These are phyloP conservation scores for Cryptococcus hybrid DNA, from an alignment of 1,284 basidiomycete genomes.

Conservation along the genomic window DNA sequence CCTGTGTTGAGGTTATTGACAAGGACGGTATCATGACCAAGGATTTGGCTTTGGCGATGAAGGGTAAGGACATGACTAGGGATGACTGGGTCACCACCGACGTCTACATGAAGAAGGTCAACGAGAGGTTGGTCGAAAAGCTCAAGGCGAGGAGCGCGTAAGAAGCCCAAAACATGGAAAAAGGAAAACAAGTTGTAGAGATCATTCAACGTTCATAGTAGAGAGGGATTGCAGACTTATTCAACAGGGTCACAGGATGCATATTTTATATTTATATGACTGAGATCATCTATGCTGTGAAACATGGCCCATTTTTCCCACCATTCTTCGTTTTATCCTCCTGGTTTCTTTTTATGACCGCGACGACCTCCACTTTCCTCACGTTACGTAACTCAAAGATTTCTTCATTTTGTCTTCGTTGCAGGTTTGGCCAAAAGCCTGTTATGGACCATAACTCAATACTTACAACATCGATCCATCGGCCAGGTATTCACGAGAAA, in stretches of 20 bases:
- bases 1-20: slow-evolving; percentile 92
- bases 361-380: neutral
- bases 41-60: slow-evolving; percentile 92
- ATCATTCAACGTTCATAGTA: too few relatives aligned
- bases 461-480: neutral
- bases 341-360: too few relatives aligned
- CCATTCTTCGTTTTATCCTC: too few relatives aligned
- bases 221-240: too few relatives aligned
- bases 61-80: slow-evolving; percentile 85
- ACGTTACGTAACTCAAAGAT: slow-evolving; percentile 16
- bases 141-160: slow-evolving; percentile 21
- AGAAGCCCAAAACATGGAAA: slow-evolving; percentile 2
- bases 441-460: neutral
- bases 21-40: slow-evolving; percentile 91
- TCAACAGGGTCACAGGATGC: too few relatives aligned
- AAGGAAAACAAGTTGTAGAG: too few relatives aligned
- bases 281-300: too few relatives aligned
- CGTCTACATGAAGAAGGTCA: slow-evolving; percentile 84
- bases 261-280: too few relatives aligned
- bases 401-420: slow-evolving; percentile 6
- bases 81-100: slow-evolving; percentile 93
- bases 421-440: too few relatives aligned
- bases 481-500: neutral
- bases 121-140: slow-evolving; percentile 38
- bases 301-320: too few relatives aligned